Conservation (phyloP, 306 rosid species). For the Prinsepia uniflora region DNA sequence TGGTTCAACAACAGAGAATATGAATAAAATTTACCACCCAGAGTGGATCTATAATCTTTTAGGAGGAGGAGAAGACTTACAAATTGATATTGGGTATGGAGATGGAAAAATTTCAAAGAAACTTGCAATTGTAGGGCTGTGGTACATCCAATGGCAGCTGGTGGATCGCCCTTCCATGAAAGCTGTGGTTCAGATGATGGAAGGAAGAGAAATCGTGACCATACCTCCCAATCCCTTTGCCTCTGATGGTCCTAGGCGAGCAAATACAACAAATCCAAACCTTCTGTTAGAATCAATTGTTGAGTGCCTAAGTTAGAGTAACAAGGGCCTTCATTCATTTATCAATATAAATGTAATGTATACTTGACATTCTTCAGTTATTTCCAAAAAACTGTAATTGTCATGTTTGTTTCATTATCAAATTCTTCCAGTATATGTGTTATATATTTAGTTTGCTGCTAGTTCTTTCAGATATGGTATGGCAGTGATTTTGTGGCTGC, state of each 20-base stretch:
- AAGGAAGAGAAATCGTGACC: background rate
- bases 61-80: background rate
- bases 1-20: background rate
- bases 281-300: background rate
- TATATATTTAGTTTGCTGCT: too few relatives aligned
- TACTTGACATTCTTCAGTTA: too few relatives aligned
- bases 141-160: conserved; percentile 5
- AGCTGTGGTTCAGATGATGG: background rate
- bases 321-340: background rate
- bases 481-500: too few relatives aligned
- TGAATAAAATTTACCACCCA: background rate
- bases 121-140: background rate
- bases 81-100: background rate
- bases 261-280: too few relatives aligned
- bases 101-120: background rate
- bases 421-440: too few relatives aligned
- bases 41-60: background rate
- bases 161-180: background rate
- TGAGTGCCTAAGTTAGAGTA: background rate
- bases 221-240: conserved; percentile 4
- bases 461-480: too few relatives aligned
- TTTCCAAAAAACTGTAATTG: too few relatives aligned
- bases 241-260: background rate
- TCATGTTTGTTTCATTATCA: too few relatives aligned
- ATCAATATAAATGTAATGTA: background rate